These are phyloP conservation scores for Serendipita sp. DNA, from an alignment of 768 basidiomycete species.

Conservation along the genomic window DNA sequence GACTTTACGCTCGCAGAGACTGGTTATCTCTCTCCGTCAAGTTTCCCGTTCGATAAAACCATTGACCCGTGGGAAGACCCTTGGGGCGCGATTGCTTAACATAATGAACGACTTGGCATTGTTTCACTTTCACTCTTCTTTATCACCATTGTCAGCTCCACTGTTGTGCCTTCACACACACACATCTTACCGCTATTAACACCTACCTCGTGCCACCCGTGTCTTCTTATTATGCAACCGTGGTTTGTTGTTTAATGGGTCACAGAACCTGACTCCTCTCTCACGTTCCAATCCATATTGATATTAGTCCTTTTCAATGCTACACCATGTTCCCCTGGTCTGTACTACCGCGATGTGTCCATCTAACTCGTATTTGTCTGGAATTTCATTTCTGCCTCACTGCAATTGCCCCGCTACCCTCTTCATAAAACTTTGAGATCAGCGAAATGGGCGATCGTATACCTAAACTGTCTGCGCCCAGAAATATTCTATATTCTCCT, in stretches of 20 bases:
- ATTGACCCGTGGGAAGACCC: background rate
- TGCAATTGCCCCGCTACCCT: background rate
- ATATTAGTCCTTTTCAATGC: background rate
- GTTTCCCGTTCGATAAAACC: background rate
- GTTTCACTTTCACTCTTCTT: background rate
- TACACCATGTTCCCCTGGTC: background rate
- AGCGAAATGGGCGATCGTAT: too few species aligned
- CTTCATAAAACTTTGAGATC: background rate
- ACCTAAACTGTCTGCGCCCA: too few species aligned
- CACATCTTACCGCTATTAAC: background rate
- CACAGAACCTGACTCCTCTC: background rate
- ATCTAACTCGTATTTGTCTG: background rate
- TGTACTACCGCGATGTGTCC: background rate
- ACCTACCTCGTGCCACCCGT: background rate
- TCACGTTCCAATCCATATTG: too few species aligned
- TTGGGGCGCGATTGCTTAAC: background rate
- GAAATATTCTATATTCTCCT: too few species aligned
- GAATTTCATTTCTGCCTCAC: background rate
- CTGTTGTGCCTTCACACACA: background rate
- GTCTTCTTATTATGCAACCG: background rate
- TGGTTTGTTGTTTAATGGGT: constrained; percentile 1
- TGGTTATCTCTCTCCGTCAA: background rate
- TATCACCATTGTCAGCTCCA: background rate
- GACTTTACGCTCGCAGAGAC: background rate
- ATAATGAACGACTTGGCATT: background rate